Percentiles rank a stretch among this genome's conserved stretches.
Conservation (phyloP, 169 alveolate species). For the Cardiosporidium cionae region DNA sequence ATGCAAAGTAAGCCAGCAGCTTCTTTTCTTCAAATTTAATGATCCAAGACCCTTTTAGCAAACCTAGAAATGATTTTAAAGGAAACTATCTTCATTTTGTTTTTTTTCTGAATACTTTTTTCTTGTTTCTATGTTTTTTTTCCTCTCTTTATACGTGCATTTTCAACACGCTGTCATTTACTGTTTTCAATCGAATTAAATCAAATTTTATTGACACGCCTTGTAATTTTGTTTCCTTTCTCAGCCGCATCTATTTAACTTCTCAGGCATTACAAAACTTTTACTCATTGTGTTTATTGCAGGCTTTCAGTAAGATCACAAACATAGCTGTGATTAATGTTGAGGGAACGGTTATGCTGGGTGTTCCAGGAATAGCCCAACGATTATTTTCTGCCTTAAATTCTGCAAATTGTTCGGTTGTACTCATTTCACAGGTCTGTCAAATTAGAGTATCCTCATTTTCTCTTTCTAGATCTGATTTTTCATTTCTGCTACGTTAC, state of each 20-base stretch:
- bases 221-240: not conserved
- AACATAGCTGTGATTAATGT: not conserved
- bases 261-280: not conserved
- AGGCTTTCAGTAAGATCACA: not conserved
- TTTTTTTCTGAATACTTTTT: not conserved
- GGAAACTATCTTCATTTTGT: too few species aligned
- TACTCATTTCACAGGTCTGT: constrained; percentile 8
- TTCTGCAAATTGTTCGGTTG: not conserved
- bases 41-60: too few species aligned
- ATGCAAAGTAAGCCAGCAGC: too few species aligned
- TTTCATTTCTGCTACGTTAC: too few species aligned
- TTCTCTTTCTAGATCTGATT: too few species aligned
- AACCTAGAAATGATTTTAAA: too few species aligned
- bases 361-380: constrained; percentile 3
- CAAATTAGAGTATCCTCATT: too few species aligned
- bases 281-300: not conserved
- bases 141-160: not conserved
- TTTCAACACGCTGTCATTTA: not conserved
- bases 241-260: not conserved
- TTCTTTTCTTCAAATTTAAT: too few species aligned
- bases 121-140: not conserved
- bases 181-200: not conserved
- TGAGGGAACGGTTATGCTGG: constrained; percentile 1
- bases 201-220: not conserved
- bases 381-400: constrained; percentile 1